Conservation (phyloP, 2,329 filamentous ascomycete species). For the Canariomyces notabilis region DNA sequence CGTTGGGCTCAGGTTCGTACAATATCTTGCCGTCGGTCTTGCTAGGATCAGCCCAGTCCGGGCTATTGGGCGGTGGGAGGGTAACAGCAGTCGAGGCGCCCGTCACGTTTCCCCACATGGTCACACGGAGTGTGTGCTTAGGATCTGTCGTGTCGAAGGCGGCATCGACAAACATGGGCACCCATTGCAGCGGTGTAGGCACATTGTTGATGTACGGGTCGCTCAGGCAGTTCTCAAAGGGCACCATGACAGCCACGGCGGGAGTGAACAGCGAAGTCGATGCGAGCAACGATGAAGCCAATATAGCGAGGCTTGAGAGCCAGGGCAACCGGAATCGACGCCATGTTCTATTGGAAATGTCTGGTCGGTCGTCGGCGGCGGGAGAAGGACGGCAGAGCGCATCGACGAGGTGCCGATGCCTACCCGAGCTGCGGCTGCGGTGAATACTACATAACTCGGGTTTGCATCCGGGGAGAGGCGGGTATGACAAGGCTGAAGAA, state of each 20-base stretch:
- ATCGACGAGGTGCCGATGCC: conserved; percentile 1
- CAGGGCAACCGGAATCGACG: not conserved
- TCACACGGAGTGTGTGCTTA: conserved; percentile 66
- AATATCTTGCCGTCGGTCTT: conserved; percentile 71
- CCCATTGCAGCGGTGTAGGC: conserved; percentile 69
- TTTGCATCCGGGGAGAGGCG: not conserved
- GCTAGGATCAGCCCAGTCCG: conserved; percentile 58
- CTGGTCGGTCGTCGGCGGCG: not conserved
- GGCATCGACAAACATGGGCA: conserved; percentile 69
- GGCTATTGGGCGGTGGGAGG: conserved; percentile 56
- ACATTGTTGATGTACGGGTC: conserved; percentile 52
- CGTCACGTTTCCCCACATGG: conserved; percentile 85
- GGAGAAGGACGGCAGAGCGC: not conserved
- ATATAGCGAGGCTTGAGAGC: conserved; percentile 2
- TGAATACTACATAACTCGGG: conserved; percentile 5
- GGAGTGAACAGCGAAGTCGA: conserved; percentile 37
- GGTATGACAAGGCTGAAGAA: not conserved
- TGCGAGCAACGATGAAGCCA: conserved; percentile 37
- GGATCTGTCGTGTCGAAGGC: conserved; percentile 59
- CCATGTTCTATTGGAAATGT: not conserved
- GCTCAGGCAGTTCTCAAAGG: conserved; percentile 79
- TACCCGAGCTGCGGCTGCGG: conserved; percentile 3
- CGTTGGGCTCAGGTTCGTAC: conserved; percentile 47
- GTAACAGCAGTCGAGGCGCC: conserved; percentile 56
- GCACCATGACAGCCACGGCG: conserved; percentile 60